These are phyloP conservation scores for Cordyceps militaris DNA, from an alignment of 2,329 filamentous ascomycete genomes.

Conservation along the genomic window DNA sequence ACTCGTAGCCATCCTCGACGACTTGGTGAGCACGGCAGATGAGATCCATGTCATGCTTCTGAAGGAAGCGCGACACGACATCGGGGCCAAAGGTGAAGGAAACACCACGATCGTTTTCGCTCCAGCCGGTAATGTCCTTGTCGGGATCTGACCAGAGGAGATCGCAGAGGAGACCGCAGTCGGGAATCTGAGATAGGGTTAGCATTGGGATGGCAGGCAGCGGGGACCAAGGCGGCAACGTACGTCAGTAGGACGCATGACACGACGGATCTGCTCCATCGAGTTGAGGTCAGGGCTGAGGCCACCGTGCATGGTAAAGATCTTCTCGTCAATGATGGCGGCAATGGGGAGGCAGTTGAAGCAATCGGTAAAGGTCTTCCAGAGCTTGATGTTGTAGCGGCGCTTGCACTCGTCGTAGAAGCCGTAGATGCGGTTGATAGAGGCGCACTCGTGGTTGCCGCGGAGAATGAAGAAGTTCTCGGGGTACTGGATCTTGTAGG, in stretches of 20 bases:
- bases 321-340: slow-evolving; percentile 99
- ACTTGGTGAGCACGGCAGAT: slow-evolving; percentile 99
- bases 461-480: slow-evolving; percentile 99
- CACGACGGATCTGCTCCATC: slow-evolving; percentile 98
- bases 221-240: slow-evolving; percentile 36
- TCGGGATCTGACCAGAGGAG: slow-evolving; percentile 97
- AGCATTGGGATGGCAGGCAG: slow-evolving; percentile 10
- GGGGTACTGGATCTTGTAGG: slow-evolving; percentile 99
- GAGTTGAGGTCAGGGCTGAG: slow-evolving; percentile 96
- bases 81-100: slow-evolving; percentile 98
- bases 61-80: slow-evolving; percentile 92
- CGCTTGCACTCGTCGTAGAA: slow-evolving; percentile 99
- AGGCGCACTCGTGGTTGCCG: slow-evolving; percentile 98
- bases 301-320: slow-evolving; percentile 99
- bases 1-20: slow-evolving; percentile 98
- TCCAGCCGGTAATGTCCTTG: slow-evolving; percentile 99
- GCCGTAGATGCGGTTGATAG: slow-evolving; percentile 97
- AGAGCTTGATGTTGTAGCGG: slow-evolving; percentile 98
- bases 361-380: slow-evolving; percentile 99
- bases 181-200: slow-evolving; percentile 67
- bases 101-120: slow-evolving; percentile 96
- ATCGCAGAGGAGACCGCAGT: slow-evolving; percentile 95
- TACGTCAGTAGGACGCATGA: slow-evolving; percentile 98
- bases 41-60: slow-evolving; percentile 99
- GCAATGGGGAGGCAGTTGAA: slow-evolving; percentile 99